These are phyloP conservation scores for Globisporangium megalacanthum DNA, from an alignment of 352 stramenopile species.

Conservation along the genomic window DNA sequence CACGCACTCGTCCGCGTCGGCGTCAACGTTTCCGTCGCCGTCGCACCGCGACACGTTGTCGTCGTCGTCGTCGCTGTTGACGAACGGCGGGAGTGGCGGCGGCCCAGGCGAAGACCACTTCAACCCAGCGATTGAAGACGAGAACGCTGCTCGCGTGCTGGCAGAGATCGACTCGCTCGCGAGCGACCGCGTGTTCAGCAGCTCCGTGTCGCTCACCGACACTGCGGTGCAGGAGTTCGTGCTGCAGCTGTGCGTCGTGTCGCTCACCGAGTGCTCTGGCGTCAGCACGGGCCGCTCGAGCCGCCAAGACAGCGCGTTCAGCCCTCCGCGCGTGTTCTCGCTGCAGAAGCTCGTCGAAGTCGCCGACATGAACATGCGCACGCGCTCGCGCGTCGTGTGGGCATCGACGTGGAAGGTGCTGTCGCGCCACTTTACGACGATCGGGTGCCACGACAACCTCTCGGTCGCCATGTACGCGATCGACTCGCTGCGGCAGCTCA, in stretches of 20 bases:
- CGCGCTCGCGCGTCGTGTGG: slow-evolving; percentile 95
- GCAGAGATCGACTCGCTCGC: slow-evolving; percentile 80
- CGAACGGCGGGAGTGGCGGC: slow-evolving; percentile 32
- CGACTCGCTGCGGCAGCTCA: slow-evolving; percentile 99
- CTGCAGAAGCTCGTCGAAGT: slow-evolving; percentile 99
- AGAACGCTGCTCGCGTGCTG: slow-evolving; percentile 80
- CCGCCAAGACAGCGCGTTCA: slow-evolving; percentile 25
- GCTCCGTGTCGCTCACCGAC: slow-evolving; percentile 74
- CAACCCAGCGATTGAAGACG: slow-evolving; percentile 73
- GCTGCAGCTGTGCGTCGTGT: slow-evolving; percentile 86
- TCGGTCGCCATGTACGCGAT: slow-evolving; percentile 98
- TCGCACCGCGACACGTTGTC: slow-evolving; percentile 9
- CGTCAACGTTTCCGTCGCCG: too few species aligned
- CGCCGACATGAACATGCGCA: slow-evolving; percentile 99
- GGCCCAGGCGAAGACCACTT: slow-evolving; percentile 47
- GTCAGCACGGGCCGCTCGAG: slow-evolving; percentile 40
- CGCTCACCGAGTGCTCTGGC: slow-evolving; percentile 84
- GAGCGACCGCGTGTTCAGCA: slow-evolving; percentile 91
- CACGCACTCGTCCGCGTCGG: slow-evolving; percentile 9
- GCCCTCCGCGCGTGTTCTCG: slow-evolving; percentile 95
- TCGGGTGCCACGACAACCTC: slow-evolving; percentile 95
- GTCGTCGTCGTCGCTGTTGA: slow-evolving; percentile 31
- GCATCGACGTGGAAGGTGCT: slow-evolving; percentile 97
- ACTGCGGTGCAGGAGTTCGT: slow-evolving; percentile 88
- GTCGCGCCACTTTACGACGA: slow-evolving; percentile 95